phyloP scores from a whole-genome alignment of 2,329 filamentous ascomycete genomes.

The Plectosphaerella sp. region DNA sequence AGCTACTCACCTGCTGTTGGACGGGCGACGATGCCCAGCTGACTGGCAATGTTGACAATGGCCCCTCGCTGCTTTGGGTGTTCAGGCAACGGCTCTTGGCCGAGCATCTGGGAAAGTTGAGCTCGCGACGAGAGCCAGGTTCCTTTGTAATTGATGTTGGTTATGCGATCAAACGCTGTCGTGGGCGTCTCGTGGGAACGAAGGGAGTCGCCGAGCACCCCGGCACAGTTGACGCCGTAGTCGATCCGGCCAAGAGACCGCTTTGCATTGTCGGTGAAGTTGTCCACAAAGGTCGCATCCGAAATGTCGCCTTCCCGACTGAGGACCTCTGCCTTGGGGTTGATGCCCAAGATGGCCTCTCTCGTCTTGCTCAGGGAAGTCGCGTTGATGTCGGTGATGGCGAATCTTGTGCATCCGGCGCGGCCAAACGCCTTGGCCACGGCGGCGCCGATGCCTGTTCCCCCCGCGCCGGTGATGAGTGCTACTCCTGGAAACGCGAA shows the following conservation, averaged over 20 bases:
- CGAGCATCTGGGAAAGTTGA: conserved; percentile 38
- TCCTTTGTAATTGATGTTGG: conserved; percentile 49
- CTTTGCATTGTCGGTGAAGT: conserved; percentile 26
- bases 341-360: conserved; percentile 23
- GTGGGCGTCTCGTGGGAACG: conserved; percentile 40
- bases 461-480: conserved; percentile 42
- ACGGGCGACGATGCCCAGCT: conserved; percentile 44
- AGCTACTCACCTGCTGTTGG: conserved; percentile 34
- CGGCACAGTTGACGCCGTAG: conserved; percentile 53
- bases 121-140: conserved; percentile 42
- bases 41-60: conserved; percentile 48
- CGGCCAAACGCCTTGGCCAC: conserved; percentile 44
- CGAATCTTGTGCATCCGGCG: conserved; percentile 45
- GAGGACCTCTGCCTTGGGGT: conserved; percentile 28
- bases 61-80: conserved; percentile 39
- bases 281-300: conserved; percentile 36
- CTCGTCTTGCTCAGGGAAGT: conserved; percentile 30
- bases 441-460: conserved; percentile 51
- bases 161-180: conserved; percentile 47
- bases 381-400: conserved; percentile 47
- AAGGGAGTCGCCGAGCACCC: conserved; percentile 38
- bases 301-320: conserved; percentile 39
- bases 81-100: conserved; percentile 33
- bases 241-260: conserved; percentile 42
- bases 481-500: conserved; percentile 36